Evolutionary conservation across 1,139 yeast genomes (phyloP).

Genomic region (Hyphopichia pseudoburtonii): DNA sequence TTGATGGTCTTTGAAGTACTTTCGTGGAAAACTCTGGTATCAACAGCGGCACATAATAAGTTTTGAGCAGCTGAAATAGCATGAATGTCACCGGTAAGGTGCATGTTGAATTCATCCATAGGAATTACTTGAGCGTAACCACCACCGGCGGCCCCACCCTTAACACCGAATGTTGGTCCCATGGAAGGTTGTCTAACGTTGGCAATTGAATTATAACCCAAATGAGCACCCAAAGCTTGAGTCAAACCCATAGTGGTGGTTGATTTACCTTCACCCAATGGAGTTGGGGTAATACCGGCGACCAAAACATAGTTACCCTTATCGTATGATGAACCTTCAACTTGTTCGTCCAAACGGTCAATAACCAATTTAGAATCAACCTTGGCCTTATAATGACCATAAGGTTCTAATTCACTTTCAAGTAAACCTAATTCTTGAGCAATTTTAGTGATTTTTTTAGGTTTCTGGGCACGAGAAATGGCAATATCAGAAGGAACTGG

Average conservation of each 20-base stretch:
- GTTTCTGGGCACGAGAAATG: conserved; percentile 70
- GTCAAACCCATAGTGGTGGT: conserved; percentile 80
- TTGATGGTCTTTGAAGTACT: conserved; percentile 62
- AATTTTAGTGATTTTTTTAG: conserved; percentile 61
- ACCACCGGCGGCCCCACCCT: conserved; percentile 91
- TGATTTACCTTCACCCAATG: conserved; percentile 80
- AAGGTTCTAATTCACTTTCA: conserved; percentile 65
- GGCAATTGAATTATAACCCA: conserved; percentile 67
- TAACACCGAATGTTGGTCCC: conserved; percentile 88
- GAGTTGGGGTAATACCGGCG: conserved; percentile 83
- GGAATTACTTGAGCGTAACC: conserved; percentile 85
- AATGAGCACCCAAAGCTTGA: conserved; percentile 77
- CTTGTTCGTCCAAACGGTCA: conserved; percentile 56
- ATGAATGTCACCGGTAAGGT: conserved; percentile 81
- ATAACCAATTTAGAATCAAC: conserved; percentile 56
- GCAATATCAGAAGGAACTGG: conserved; percentile 81
- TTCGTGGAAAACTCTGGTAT: conserved; percentile 83
- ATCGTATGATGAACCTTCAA: conserved; percentile 43
- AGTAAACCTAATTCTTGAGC: conserved; percentile 66
- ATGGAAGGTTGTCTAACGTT: conserved; percentile 83
- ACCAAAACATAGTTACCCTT: conserved; percentile 68
- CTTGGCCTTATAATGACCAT: conserved; percentile 75
- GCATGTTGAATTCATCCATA: conserved; percentile 87
- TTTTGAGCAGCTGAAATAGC: conserved; percentile 81
- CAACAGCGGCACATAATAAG: conserved; percentile 78